Conservation (phyloP, 345 rosid genomes). For the Corymbia maculata region DNA sequence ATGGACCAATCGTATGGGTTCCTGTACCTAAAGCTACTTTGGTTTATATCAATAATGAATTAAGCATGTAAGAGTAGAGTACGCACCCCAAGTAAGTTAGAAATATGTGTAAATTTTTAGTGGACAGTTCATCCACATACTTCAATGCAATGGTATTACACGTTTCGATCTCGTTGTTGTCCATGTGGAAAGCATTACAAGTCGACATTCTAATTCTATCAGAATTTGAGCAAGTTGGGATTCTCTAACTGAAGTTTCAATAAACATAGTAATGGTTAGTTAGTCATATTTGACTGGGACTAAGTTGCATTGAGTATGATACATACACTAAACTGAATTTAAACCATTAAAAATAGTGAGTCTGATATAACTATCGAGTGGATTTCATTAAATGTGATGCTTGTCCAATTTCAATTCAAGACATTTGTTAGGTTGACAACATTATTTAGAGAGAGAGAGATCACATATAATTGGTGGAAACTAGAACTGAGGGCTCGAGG, state of each 20-base stretch:
- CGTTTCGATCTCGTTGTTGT: background rate
- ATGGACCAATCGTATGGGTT: background rate
- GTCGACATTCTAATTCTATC: background rate
- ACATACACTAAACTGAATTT: too few relatives aligned
- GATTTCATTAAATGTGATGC: background rate
- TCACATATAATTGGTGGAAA: background rate
- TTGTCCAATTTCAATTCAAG: background rate
- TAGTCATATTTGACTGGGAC: background rate
- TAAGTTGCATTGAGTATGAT: background rate
- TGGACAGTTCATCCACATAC: background rate
- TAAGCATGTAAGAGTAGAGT: background rate
- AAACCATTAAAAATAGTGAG: background rate
- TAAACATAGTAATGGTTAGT: background rate
- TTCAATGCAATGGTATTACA: background rate
- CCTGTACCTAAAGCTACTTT: background rate
- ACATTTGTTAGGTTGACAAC: background rate
- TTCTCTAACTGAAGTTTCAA: background rate
- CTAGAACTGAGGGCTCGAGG: background rate
- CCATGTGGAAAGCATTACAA: background rate
- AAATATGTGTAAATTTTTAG: background rate
- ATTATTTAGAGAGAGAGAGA: background rate
- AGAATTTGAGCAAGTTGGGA: background rate
- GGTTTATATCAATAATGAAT: background rate
- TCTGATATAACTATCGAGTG: background rate
- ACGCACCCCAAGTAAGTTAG: background rate